Conservation (phyloP, 202 grass and related monocot genomes). For the Schoenoplectus triqueter region DNA sequence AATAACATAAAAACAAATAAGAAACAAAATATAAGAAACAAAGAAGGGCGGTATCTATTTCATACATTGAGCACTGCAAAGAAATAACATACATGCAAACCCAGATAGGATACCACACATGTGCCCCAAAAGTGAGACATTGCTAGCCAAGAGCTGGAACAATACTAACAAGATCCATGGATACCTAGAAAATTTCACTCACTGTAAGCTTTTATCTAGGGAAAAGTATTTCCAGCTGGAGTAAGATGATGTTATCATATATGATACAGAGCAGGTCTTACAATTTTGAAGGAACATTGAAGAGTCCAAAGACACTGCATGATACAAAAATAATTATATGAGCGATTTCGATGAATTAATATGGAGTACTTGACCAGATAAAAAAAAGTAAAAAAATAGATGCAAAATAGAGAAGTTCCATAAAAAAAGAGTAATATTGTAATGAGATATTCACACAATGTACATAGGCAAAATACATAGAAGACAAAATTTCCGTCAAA, state of each 20-base stretch:
- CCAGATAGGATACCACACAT: slow-evolving; percentile 95
- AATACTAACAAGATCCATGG: slow-evolving; percentile 91
- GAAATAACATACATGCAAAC: slow-evolving; percentile 89
- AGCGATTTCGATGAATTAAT: slow-evolving; percentile 39
- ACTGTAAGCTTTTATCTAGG: slow-evolving; percentile 28
- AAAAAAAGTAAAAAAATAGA: not conserved
- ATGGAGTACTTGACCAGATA: slow-evolving; percentile 17
- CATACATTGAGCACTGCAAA: slow-evolving; percentile 20
- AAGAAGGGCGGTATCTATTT: slow-evolving; percentile 26
- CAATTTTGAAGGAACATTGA: slow-evolving; percentile 96
- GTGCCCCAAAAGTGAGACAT: slow-evolving; percentile 91
- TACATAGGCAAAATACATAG: not conserved
- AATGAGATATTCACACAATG: not conserved
- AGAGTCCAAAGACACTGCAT: slow-evolving; percentile 93
- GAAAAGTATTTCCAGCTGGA: slow-evolving; percentile 37
- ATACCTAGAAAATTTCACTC: slow-evolving; percentile 64
- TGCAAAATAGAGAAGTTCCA: not conserved
- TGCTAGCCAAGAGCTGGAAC: slow-evolving; percentile 92
- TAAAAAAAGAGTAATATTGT: slow-evolving; percentile 1
- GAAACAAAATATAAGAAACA: slow-evolving; percentile 37
- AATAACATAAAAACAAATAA: slow-evolving; percentile 46
- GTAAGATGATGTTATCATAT: slow-evolving; percentile 17
- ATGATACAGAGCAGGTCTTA: slow-evolving; percentile 43
- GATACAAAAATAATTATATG: slow-evolving; percentile 15
- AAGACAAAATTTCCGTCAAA: not conserved